Evolutionary conservation across 2,329 filamentous ascomycete genomes (phyloP).

Genomic region (Epichloe gansuensis): DNA sequence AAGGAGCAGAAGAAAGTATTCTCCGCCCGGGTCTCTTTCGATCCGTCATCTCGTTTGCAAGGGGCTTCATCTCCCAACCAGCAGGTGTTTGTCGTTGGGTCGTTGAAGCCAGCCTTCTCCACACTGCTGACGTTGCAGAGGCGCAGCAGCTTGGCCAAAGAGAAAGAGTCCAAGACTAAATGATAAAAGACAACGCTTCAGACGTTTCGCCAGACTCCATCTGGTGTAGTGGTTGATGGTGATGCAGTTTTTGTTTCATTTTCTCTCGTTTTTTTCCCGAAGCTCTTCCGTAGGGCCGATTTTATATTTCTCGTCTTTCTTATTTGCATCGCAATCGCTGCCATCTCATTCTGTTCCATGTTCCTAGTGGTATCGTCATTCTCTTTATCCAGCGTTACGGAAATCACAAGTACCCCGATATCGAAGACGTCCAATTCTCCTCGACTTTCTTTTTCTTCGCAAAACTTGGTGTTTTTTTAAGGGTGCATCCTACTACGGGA

Average conservation of each 20-base stretch:
- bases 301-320: background rate
- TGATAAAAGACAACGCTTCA: background rate
- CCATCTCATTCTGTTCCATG: no score
- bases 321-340: no score
- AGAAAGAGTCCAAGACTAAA: no score
- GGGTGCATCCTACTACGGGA: background rate
- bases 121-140: slow-evolving; percentile 3
- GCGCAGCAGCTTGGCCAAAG: slow-evolving; percentile 1
- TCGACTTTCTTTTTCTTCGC: no score
- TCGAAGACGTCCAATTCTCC: background rate
- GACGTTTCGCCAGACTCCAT: background rate
- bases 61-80: background rate
- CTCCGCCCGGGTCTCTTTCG: background rate
- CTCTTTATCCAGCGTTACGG: no score
- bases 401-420: background rate
- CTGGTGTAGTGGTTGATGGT: no score
- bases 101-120: background rate
- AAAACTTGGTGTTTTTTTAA: no score
- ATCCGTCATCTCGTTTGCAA: background rate
- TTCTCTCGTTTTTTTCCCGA: background rate
- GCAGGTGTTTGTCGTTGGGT: background rate
- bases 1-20: no score
- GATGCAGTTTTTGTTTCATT: background rate
- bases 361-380: background rate
- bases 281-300: background rate